Base-by-base conservation (phyloP, 1,284 basidiomycete species). In the Waitea zeae region DNA sequence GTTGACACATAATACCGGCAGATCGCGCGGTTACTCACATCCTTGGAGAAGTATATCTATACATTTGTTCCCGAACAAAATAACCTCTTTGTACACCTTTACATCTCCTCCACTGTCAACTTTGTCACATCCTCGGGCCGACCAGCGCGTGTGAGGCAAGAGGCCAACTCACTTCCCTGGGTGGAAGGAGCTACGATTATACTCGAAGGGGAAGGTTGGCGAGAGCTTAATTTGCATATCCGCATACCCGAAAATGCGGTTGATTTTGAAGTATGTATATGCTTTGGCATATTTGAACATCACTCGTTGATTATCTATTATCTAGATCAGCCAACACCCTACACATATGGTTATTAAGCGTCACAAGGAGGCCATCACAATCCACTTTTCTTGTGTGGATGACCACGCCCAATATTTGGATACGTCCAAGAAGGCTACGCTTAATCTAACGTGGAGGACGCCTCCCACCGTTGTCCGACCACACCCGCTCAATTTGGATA, bases 41-140 rank as follows among this genome's bases (percentile, higher is more conserved):
- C 45, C 2, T 19, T 45, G 12, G 41, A 41, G 11, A 39, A 44
- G 29, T 46, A 46, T 30, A 40, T 45, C n/a, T 45, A 44, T 30
- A 41, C 37, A 3, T 20, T 42, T 12, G 35, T 33, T 2, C 13
- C 31, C 11, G 36, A 41, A 20, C 36, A 24, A 4, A 12, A 44
- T 19, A 44, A 36, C 4, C 35, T 46, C n/a, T 37, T 37, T 33
- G 41, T 46, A 3, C 36, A 44, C 28, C 31, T 46, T 6, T 44
- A 42, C 26, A 40, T 46, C 13, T 39, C 40, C 1, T 46, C 44
- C 11, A 29, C 30, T 6, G 35, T 46, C 5, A 35, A 13, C 3
- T 17, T 40, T 7, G 26, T 35, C 7, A 30, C 9, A 11, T 7
- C 15, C 15, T 14, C 9, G 9, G 29, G 9, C 9, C 29, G 29